These are phyloP conservation scores for Cadophora gregata DNA, from an alignment of 2,329 filamentous ascomycete species.

Conservation along the genomic window DNA sequence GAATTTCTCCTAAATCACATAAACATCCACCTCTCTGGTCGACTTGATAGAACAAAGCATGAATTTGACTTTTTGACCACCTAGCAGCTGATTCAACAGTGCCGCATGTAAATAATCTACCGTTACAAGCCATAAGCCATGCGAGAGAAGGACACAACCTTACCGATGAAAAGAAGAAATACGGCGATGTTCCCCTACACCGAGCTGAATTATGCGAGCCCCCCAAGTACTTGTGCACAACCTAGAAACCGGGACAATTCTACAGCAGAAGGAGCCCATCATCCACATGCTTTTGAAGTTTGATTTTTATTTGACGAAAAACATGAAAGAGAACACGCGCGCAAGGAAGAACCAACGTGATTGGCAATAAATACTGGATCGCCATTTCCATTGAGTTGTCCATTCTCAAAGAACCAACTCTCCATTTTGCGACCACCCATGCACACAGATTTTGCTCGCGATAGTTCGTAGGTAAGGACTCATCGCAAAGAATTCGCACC, in stretches of 20 bases:
- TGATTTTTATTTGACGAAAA: constrained; percentile 5
- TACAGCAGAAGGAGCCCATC: constrained; percentile 17
- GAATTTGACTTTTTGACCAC: constrained; percentile 13
- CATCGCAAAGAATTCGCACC: constrained; percentile 27
- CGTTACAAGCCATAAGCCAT: constrained; percentile 29
- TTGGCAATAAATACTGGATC: constrained; percentile 23
- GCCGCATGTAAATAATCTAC: constrained; percentile 29
- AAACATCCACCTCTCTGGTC: background rate
- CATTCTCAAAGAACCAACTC: constrained; percentile 26
- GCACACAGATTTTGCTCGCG: constrained; percentile 29
- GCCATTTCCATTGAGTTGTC: constrained; percentile 26
- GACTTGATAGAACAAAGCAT: background rate
- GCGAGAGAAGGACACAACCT: constrained; percentile 24
- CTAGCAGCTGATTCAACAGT: constrained; percentile 20
- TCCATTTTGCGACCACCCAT: constrained; percentile 13
- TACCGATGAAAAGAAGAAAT: constrained; percentile 20
- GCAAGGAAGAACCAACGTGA: constrained; percentile 16
- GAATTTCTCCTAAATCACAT: background rate
- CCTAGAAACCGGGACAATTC: background rate
- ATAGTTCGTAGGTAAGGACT: constrained; percentile 28
- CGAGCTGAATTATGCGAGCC: constrained; percentile 19
- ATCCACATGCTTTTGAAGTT: constrained; percentile 23
- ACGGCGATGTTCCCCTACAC: constrained; percentile 19
- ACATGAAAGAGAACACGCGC: constrained; percentile 13
- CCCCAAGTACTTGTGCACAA: background rate